phyloP scores from a whole-genome alignment of 179 eudicot genomes.

The Heliamphora pulchella region DNA sequence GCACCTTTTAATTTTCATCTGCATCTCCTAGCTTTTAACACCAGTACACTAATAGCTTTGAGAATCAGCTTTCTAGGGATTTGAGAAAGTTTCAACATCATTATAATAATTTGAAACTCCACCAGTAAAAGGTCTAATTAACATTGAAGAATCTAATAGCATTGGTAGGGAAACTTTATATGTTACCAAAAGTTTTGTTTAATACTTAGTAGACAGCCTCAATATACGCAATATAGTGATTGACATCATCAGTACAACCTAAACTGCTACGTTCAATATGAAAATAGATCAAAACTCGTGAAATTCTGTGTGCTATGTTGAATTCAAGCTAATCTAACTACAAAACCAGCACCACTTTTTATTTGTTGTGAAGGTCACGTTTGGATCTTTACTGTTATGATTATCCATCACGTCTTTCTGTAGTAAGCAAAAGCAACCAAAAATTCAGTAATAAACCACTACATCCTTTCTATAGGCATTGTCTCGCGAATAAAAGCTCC shows the following conservation, averaged over 20 bases:
- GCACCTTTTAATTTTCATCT: constrained; percentile 10
- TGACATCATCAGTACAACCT: background rate
- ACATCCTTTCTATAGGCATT: background rate
- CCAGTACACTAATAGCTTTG: background rate
- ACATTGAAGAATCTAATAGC: background rate
- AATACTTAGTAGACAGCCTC: background rate
- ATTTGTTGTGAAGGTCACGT: background rate
- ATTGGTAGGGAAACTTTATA: background rate
- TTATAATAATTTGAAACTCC: background rate
- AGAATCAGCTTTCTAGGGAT: background rate
- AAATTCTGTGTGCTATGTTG: background rate
- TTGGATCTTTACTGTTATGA: background rate
- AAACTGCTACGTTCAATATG: background rate
- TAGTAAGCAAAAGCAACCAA: background rate
- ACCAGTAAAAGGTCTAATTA: background rate
- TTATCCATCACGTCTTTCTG: background rate
- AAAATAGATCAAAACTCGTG: background rate
- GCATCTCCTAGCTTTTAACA: background rate
- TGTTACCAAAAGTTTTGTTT: background rate
- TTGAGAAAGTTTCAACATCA: background rate
- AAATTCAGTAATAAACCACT: background rate
- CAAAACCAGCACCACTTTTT: constrained; percentile 1
- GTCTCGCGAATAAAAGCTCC: background rate
- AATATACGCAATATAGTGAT: background rate
- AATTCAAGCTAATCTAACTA: background rate